Conservation (phyloP, 129 eudicot genomes). For the Kitagawia praeruptora region DNA sequence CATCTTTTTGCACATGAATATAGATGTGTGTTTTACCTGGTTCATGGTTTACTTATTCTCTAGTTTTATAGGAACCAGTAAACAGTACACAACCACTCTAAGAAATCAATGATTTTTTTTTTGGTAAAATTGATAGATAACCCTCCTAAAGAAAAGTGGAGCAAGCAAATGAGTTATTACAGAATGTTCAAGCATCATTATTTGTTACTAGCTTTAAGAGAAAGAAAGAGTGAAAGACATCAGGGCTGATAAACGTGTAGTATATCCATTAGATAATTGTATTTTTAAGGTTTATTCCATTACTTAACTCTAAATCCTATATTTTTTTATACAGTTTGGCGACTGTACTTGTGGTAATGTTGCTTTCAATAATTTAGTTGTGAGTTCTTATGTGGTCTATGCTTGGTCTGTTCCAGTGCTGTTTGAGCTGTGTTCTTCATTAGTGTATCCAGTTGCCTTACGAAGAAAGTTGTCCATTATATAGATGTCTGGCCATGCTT, state of each 20-base stretch:
- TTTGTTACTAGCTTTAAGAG: not conserved
- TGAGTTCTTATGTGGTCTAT: too few relatives aligned
- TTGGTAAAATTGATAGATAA: not conserved
- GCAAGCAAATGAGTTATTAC: not conserved
- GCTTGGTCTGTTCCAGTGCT: too few relatives aligned
- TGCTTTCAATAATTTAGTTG: too few relatives aligned
- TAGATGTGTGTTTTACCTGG: too few relatives aligned
- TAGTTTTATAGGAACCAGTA: not conserved
- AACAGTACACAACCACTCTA: not conserved
- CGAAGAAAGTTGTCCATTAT: too few relatives aligned
- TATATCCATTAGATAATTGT: not conserved
- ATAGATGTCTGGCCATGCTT: too few relatives aligned
- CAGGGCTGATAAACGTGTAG: not conserved
- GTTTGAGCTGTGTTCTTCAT: too few relatives aligned
- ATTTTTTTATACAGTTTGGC: not conserved
- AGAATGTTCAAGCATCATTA: slow-evolving; percentile 1
- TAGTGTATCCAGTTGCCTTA: too few relatives aligned
- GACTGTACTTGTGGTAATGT: not conserved
- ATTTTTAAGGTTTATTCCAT: not conserved
- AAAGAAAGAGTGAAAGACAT: not conserved
- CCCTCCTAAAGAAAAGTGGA: not conserved
- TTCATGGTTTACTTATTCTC: too few relatives aligned
- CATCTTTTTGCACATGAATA: too few relatives aligned
- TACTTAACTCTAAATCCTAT: not conserved
- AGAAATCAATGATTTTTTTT: not conserved